Evolutionary conservation across 352 stramenopile genomes (phyloP).

Genomic region (Peronospora destructor): DNA sequence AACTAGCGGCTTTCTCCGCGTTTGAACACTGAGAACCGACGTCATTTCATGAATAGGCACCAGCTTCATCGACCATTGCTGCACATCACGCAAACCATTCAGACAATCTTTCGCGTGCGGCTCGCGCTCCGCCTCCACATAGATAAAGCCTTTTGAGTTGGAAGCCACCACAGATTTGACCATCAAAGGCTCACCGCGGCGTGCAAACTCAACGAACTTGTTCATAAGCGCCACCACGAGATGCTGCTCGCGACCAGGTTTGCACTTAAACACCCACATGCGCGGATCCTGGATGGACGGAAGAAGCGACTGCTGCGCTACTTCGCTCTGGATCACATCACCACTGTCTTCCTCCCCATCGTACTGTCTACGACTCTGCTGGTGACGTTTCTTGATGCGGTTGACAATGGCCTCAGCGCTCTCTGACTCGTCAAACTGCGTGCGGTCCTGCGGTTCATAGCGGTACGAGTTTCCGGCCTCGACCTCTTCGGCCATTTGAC

Average conservation of each 20-base stretch:
- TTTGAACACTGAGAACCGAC: slow-evolving; percentile 82
- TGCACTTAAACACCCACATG: slow-evolving; percentile 90
- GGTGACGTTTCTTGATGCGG: slow-evolving; percentile 83
- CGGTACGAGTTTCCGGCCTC: slow-evolving; percentile 55
- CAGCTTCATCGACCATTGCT: slow-evolving; percentile 86
- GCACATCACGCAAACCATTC: slow-evolving; percentile 76
- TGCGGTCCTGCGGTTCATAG: slow-evolving; percentile 73
- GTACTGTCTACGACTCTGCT: slow-evolving; percentile 79
- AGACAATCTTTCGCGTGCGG: slow-evolving; percentile 80
- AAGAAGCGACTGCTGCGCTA: slow-evolving; percentile 82
- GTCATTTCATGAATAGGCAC: slow-evolving; percentile 88
- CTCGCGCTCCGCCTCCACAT: slow-evolving; percentile 83
- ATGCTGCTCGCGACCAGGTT: slow-evolving; percentile 81
- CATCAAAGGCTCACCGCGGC: slow-evolving; percentile 73
- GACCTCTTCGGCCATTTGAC: slow-evolving; percentile 69
- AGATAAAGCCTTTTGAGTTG: slow-evolving; percentile 87
- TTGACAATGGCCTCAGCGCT: slow-evolving; percentile 82
- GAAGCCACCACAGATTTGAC: slow-evolving; percentile 85
- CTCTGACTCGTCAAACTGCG: slow-evolving; percentile 70
- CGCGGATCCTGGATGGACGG: slow-evolving; percentile 84
- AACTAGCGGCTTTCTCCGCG: slow-evolving; percentile 72
- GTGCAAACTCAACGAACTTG: slow-evolving; percentile 83
- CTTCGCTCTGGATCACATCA: slow-evolving; percentile 78
- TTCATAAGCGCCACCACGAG: slow-evolving; percentile 86
- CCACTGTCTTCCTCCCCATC: slow-evolving; percentile 80